Conservation (phyloP, 805 yeast species). For the Blastobotrys terrestris region DNA sequence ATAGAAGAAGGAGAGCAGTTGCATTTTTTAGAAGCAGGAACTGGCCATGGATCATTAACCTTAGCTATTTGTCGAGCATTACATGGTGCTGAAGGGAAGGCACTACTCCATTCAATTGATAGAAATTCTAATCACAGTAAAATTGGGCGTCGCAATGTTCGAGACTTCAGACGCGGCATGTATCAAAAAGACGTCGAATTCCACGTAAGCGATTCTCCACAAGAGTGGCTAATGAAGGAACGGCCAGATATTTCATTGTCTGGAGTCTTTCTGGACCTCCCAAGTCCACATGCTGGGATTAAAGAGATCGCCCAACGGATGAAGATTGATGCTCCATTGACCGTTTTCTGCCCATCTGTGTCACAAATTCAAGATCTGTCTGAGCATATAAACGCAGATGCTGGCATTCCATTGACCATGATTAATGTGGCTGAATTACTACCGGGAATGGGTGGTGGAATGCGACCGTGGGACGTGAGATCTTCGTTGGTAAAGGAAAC, state of each 20-base stretch:
- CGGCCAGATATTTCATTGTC: constrained; percentile 22
- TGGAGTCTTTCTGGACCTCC: constrained; percentile 45
- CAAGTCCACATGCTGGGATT: constrained; percentile 36
- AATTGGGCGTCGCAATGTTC: constrained; percentile 38
- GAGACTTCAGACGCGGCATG: constrained; percentile 38
- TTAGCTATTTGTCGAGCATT: constrained; percentile 38
- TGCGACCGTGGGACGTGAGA: constrained; percentile 48
- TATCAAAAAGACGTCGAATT: constrained; percentile 42
- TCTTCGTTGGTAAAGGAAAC: constrained; percentile 36
- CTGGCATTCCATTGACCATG: constrained; percentile 32
- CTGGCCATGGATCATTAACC: constrained; percentile 49
- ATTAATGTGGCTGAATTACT: constrained; percentile 38
- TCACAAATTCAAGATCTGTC: constrained; percentile 42
- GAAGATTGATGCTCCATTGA: constrained; percentile 38
- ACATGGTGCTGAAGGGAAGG: constrained; percentile 40
- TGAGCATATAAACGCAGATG: constrained; percentile 27
- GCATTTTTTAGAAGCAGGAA: constrained; percentile 47
- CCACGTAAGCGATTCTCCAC: constrained; percentile 38
- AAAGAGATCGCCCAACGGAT: constrained; percentile 30
- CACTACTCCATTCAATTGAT: constrained; percentile 43
- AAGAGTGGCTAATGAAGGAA: constrained; percentile 33
- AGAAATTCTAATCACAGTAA: constrained; percentile 35
- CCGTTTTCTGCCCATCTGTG: constrained; percentile 44
- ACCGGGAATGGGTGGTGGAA: constrained; percentile 47
- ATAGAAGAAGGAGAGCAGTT: constrained; percentile 24